Evolutionary conservation across 768 basidiomycete genomes (phyloP).

Genomic region (Lepiota venenata): DNA sequence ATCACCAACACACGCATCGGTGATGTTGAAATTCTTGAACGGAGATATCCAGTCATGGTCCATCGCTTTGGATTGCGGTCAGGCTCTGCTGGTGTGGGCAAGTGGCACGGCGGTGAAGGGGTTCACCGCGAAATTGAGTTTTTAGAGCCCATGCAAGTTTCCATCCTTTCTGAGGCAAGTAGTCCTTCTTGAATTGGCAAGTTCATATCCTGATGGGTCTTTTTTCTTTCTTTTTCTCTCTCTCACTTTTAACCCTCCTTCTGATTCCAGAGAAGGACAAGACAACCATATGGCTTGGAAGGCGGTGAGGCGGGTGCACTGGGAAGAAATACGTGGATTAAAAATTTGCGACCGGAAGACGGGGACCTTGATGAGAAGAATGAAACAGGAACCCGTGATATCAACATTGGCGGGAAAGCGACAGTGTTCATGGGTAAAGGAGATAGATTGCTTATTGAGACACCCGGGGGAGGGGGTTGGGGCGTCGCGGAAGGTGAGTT

Average conservation of each 20-base stretch:
- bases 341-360: constrained; percentile 60
- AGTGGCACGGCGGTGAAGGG: constrained; percentile 81
- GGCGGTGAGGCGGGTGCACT: constrained; percentile 70
- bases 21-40: constrained; percentile 91
- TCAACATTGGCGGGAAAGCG: constrained; percentile 90
- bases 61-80: constrained; percentile 77
- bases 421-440: constrained; percentile 88
- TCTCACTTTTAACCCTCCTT: background rate
- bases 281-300: constrained; percentile 83
- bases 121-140: constrained; percentile 83
- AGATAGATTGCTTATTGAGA: constrained; percentile 77
- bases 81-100: constrained; percentile 67
- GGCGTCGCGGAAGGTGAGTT: constrained; percentile 38
- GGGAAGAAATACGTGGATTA: constrained; percentile 89
- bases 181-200: background rate
- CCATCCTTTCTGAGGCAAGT: constrained; percentile 80
- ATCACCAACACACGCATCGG: constrained; percentile 93
- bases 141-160: constrained; percentile 77
- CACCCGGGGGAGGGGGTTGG: constrained; percentile 92
- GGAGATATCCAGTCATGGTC: constrained; percentile 89
- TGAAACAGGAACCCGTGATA: constrained; percentile 41
- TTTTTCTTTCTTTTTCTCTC: background rate
- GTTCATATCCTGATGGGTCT: background rate
- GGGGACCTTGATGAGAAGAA: constrained; percentile 51
- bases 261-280: constrained; percentile 65